Evolutionary conservation across 208 protist genomes (phyloP), one percentile per base, ranked within the genome.

Genomic region (Jaenimonas drosophilae): DNA sequence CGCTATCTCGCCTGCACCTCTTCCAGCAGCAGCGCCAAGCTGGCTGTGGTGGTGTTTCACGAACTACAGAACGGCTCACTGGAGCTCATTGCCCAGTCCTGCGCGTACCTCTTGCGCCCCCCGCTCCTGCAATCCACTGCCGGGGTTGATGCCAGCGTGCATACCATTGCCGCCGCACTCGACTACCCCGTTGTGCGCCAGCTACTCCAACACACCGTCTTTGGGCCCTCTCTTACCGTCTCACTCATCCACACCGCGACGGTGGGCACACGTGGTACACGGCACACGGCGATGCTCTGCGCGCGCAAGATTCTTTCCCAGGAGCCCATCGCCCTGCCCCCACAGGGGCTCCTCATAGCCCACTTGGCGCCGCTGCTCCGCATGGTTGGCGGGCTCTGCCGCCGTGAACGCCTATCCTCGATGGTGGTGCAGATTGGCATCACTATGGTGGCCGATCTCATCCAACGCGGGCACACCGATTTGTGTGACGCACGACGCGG

Each of bases 391-490:
- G 58, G 60, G 16, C 34, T 94, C 27, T 94, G 85, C 59, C 53
- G 54, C 19, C 64, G 61, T 28, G 66, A 76, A 29, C 75, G 75
- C 48, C 76, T 83, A 58, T 64, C 66, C 12, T 82, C 68, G 27
- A 64, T 70, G 4, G 67, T 88, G 6, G 80, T 90, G 29, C 85
- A 94, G 49, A 73, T 87, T 32, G 85, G 80, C 29, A 75, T 90
- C n/a, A 79, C 65, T 4, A 47, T 94, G 12, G 58, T 94, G 6
- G 72, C 75, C 3, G 73, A 88, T 49, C 56, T 94, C n/a, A 68
- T 78, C 36, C 48, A 65, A 44, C 73, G 85, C 11, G 59, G 63
- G 7, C 56, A 63, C 9, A 58, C 55, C 26, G 41, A 64, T 1
- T n/a, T n/a, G n/a, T n/a, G n/a, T n/a, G n/a, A n/a, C n/a, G n/a